phyloP scores from a whole-genome alignment of 2,329 filamentous ascomycete genomes.

The Hymenoscyphus occultus region DNA sequence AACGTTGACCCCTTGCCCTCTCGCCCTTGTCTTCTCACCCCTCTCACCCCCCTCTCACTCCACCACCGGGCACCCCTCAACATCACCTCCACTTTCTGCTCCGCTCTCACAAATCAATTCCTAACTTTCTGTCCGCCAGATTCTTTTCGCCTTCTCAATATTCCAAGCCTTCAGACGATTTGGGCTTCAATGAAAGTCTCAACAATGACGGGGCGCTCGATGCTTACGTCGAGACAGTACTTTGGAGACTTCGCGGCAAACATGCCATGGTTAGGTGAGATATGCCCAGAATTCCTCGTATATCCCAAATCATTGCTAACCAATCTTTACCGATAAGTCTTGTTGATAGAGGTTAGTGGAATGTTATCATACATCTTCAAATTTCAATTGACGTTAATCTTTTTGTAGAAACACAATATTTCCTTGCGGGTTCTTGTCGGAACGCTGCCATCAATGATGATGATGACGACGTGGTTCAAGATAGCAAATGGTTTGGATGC shows the following conservation, averaged over 20 bases:
- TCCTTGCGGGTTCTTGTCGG: slow-evolving; percentile 28
- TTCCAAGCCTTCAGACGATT: slow-evolving; percentile 10
- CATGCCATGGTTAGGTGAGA: slow-evolving; percentile 34
- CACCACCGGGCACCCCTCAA: too few species aligned
- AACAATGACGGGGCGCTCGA: slow-evolving; percentile 37
- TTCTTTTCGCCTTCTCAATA: slow-evolving; percentile 30
- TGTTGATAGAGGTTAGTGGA: slow-evolving; percentile 26
- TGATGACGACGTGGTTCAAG: slow-evolving; percentile 23
- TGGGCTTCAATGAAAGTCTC: slow-evolving; percentile 28
- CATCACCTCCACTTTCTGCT: too few species aligned
- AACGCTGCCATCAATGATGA: slow-evolving; percentile 14
- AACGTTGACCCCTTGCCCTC: too few species aligned
- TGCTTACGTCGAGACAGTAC: slow-evolving; percentile 45
- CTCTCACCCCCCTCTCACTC: too few species aligned
- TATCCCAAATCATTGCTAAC: background rate
- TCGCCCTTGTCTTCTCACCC: too few species aligned
- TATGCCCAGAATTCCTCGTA: background rate
- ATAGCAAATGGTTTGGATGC: slow-evolving; percentile 32
- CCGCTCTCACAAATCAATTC: too few species aligned
- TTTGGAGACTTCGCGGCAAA: slow-evolving; percentile 40
- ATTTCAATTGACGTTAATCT: background rate
- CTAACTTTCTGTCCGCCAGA: slow-evolving; percentile 14
- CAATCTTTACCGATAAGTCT: slow-evolving; percentile 11
- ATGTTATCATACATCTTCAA: background rate
- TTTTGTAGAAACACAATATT: slow-evolving; percentile 24